A percentile compares a stretch with the other conserved stretches of the same genome.
Evolutionary conservation across 1,139 yeast genomes (phyloP).

Genomic region (Candida sanyaensis): DNA sequence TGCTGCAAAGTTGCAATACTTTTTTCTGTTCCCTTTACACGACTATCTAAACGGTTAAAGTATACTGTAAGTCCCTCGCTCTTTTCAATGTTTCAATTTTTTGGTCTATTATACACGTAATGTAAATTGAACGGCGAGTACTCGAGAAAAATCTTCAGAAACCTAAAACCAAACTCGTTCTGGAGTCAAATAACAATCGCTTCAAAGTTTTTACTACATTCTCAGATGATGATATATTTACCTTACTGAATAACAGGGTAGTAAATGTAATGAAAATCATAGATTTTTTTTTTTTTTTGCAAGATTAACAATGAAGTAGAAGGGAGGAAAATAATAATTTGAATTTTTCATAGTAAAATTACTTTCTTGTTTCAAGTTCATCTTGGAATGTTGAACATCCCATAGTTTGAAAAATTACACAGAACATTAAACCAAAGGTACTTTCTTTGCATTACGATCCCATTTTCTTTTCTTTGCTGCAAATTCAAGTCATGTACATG

Average conservation of each 20-base stretch:
- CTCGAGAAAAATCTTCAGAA: too few species aligned
- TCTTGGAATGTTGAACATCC: conserved; percentile 3
- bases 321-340: background rate
- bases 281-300: background rate
- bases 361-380: conserved; percentile 3
- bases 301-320: conserved; percentile 1
- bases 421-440: background rate
- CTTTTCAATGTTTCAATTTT: too few species aligned
- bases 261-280: background rate
- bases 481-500: background rate
- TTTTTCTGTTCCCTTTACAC: too few species aligned
- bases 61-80: too few species aligned
- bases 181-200: too few species aligned
- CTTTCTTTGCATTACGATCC: background rate
- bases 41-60: too few species aligned
- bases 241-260: background rate
- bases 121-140: too few species aligned
- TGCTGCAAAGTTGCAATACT: conserved; percentile 1
- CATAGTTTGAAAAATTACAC: background rate
- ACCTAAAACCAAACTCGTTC: too few species aligned
- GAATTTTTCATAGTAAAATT: background rate
- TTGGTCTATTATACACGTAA: too few species aligned
- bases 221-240: background rate
- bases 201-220: background rate
- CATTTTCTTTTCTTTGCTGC: conserved; percentile 1